Evolutionary conservation across 768 basidiomycete genomes (phyloP).

Genomic region (Suillus lakei): DNA sequence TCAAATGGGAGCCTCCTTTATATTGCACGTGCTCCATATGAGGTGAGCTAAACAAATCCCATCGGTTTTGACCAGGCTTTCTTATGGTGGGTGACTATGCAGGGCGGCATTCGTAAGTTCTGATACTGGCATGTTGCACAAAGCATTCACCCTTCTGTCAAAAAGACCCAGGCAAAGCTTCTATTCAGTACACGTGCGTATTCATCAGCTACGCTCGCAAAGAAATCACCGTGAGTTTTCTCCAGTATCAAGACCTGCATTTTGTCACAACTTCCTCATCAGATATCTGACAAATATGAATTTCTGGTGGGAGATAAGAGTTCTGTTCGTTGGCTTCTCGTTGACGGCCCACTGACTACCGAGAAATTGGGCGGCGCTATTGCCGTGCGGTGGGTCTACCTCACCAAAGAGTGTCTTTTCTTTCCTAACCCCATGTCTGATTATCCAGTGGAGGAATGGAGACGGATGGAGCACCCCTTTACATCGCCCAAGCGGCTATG

Average conservation of each 20-base stretch:
- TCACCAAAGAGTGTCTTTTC: neutral
- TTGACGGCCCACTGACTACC: neutral
- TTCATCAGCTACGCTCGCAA: conserved; percentile 24
- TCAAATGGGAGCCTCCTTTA: neutral
- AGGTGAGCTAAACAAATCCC: neutral
- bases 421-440: neutral
- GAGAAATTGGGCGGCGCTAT: conserved; percentile 6
- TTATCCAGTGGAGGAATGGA: conserved; percentile 5
- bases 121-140: neutral
- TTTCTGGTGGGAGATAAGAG: conserved; percentile 24
- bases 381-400: neutral
- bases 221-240: neutral
- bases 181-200: neutral
- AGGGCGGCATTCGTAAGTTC: conserved; percentile 7
- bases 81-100: neutral
- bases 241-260: neutral
- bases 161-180: conserved; percentile 11
- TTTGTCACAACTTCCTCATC: neutral
- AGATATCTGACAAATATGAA: conserved; percentile 34
- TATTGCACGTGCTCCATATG: conserved; percentile 7
- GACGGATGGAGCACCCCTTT: conserved; percentile 1
- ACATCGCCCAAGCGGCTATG: conserved; percentile 6
- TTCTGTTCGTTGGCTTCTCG: conserved; percentile 33
- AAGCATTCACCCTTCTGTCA: neutral
- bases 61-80: neutral